phyloP scores from a whole-genome alignment of 345 rosid genomes.

The Salix caprea region DNA sequence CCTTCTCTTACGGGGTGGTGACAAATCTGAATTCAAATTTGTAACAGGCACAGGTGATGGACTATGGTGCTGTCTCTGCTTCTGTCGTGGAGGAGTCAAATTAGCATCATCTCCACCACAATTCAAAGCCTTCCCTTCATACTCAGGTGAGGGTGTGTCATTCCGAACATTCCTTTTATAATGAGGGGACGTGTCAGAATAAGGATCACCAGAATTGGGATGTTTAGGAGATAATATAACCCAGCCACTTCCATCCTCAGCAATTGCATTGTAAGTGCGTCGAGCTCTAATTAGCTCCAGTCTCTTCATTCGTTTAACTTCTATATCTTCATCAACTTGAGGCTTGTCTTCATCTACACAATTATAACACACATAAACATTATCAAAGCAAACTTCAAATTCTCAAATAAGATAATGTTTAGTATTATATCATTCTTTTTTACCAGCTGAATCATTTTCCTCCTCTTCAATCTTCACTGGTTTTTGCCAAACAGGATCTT shows the following conservation, averaged over 20 bases:
- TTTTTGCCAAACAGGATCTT: conserved; percentile 93
- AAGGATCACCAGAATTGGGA: conserved; percentile 2
- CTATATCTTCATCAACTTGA: conserved; percentile 77
- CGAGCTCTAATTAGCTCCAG: conserved; percentile 59
- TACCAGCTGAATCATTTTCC: conserved; percentile 71
- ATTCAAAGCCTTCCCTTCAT: background rate
- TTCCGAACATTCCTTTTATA: conserved; percentile 11
- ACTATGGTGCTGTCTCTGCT: background rate
- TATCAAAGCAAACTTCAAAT: background rate
- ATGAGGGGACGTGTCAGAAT: conserved; percentile 66
- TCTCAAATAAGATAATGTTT: background rate
- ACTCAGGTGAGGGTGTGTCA: conserved; percentile 24
- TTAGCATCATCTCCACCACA: conserved; percentile 4
- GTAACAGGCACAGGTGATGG: conserved; percentile 3
- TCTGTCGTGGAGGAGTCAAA: conserved; percentile 18
- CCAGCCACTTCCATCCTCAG: conserved; percentile 99
- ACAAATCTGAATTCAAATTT: conserved; percentile 6
- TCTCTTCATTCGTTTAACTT: conserved; percentile 80
- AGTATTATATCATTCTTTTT: background rate
- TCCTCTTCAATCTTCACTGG: conserved; percentile 55
- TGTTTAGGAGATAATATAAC: conserved; percentile 46
- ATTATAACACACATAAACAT: background rate
- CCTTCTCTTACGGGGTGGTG: conserved; percentile 33
- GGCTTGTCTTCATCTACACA: conserved; percentile 62
- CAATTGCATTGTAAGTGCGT: conserved; percentile 55